phyloP scores from a whole-genome alignment of 176 grass and related monocot species.

The Aegilops longissima region DNA sequence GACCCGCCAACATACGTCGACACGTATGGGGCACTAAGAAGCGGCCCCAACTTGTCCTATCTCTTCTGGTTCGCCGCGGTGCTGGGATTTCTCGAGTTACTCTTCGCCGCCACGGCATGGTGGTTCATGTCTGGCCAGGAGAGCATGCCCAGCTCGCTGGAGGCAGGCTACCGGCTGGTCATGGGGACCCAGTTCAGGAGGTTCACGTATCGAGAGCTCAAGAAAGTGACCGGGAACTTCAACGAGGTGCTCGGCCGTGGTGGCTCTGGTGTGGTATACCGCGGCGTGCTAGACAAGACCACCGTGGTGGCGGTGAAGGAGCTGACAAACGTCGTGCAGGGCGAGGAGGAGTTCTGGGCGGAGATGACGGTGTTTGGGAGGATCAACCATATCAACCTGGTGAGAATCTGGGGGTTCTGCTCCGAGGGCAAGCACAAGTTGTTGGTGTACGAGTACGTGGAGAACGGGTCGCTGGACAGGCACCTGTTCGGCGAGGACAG shows the following conservation, averaged over 20 bases:
- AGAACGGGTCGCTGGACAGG: conserved; percentile 53
- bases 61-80: background rate
- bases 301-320: conserved; percentile 55
- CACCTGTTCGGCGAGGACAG: conserved; percentile 25
- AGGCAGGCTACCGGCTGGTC: conserved; percentile 50
- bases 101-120: conserved; percentile 29
- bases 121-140: conserved; percentile 43
- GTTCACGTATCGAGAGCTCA: conserved; percentile 55
- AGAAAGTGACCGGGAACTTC: conserved; percentile 30
- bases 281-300: conserved; percentile 37
- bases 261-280: background rate
- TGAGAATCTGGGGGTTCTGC: conserved; percentile 39
- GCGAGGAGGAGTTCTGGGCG: background rate
- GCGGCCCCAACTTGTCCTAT: background rate
- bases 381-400: background rate
- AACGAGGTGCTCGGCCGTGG: background rate
- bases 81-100: conserved; percentile 21
- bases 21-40: background rate
- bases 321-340: conserved; percentile 23
- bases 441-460: conserved; percentile 56
- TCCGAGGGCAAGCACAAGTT: conserved; percentile 41
- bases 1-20: background rate
- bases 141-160: background rate
- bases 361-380: background rate
- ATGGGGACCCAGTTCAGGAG: conserved; percentile 39